These are phyloP conservation scores for Ascochyta koolunga DNA, from an alignment of 2,329 filamentous ascomycete genomes.

Conservation along the genomic window DNA sequence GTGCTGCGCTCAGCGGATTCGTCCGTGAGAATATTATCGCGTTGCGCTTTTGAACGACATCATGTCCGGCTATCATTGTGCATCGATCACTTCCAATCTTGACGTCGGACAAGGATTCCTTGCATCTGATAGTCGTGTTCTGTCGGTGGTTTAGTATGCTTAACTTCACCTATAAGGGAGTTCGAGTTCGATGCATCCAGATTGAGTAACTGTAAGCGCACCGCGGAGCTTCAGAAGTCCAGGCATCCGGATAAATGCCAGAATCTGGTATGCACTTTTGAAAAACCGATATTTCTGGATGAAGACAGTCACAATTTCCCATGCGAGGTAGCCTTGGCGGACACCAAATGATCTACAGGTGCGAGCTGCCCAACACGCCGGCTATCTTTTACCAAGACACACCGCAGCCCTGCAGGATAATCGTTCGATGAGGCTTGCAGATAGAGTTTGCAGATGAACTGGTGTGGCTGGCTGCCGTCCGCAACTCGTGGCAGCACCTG, in stretches of 20 bases:
- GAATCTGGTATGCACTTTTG: not conserved
- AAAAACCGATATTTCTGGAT: not conserved
- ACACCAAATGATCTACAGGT: not conserved
- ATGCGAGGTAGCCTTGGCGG: not conserved
- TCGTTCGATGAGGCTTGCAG: constrained; percentile 11
- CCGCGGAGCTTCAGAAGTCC: not conserved
- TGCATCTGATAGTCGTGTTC: not conserved
- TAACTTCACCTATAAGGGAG: not conserved
- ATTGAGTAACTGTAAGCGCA: not conserved
- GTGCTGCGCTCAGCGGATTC: not conserved
- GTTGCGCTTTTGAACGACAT: not conserved
- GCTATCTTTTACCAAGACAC: not conserved
- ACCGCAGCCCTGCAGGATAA: constrained; percentile 1
- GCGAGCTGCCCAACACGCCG: not conserved
- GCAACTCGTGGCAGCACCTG: constrained; percentile 8
- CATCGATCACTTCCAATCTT: not conserved
- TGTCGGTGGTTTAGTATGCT: not conserved
- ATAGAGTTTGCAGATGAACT: constrained; percentile 6
- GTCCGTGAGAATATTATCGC: not conserved
- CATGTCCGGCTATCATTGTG: not conserved
- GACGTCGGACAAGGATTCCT: not conserved
- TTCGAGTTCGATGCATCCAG: not conserved
- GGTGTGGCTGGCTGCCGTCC: constrained; percentile 5
- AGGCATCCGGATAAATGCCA: not conserved
- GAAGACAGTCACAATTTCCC: not conserved